Conservation (phyloP, 176 grass and related monocot genomes). For the Echinochloa phyllopogon region DNA sequence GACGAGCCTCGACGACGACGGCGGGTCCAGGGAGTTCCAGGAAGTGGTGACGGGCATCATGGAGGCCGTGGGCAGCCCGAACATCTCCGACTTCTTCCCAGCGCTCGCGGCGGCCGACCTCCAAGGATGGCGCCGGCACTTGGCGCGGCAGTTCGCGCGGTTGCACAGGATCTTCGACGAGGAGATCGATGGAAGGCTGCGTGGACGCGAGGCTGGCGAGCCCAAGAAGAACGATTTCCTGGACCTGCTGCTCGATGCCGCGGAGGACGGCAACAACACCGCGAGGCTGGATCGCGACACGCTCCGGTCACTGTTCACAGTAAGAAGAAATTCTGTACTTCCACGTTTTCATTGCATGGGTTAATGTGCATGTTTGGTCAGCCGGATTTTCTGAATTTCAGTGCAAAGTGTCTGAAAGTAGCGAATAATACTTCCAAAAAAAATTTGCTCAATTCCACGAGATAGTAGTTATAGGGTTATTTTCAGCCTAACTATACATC, state of each 20-base stretch:
- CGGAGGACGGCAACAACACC: neutral
- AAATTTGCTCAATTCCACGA: neutral
- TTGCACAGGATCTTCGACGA: conserved; percentile 50
- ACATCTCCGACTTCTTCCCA: conserved; percentile 70
- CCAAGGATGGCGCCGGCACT: conserved; percentile 44
- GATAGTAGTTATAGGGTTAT: too few relatives aligned
- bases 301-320: neutral
- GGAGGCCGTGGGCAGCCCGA: conserved; percentile 17
- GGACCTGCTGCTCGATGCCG: conserved; percentile 40
- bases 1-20: conserved; percentile 28
- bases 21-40: conserved; percentile 42
- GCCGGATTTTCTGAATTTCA: neutral
- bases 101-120: conserved; percentile 48
- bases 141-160: neutral
- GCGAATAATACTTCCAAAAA: neutral
- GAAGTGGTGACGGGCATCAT: conserved; percentile 35
- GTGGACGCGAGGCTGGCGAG: neutral
- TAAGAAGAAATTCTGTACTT: neutral
- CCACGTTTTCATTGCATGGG: neutral
- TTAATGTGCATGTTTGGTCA: neutral
- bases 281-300: neutral
- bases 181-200: conserved; percentile 37
- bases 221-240: conserved; percentile 43
- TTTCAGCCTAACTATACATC: too few relatives aligned
- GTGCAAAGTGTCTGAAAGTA: neutral